Evolutionary conservation across 495 filamentous ascomycete species (phyloP), one percentile per base, ranked within the genome.

Genomic region (Tetracladium setigerum): DNA sequence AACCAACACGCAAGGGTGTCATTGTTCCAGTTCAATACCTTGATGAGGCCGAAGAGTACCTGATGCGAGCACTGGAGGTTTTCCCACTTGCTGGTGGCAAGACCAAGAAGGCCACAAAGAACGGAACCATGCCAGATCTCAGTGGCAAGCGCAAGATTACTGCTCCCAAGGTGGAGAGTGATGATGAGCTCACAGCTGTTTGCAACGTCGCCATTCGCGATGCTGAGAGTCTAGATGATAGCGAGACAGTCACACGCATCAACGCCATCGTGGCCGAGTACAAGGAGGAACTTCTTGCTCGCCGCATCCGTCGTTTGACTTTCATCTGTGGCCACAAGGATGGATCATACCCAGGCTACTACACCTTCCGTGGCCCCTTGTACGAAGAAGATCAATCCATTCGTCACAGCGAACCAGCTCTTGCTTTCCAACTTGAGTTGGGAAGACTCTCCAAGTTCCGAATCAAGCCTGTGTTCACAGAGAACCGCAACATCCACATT

Each of bases 401-500:
- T 66, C 91, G 92, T 70, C 94, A 98, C 68, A 90, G 81, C 50
- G 92, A 98, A 68, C 92, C 92, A 35, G 91, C 92, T 41, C 71
- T 95, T 58, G 89, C 92, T 58, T 98, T 97, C 86, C 92, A 98
- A 75, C 82, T 96, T 57, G 92, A 98, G 66, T 78, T 98, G 49
- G 82, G 84, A 16, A 83, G 92, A 67, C 79, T 98, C 35, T 84
- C 87, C 58, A 97, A 96, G 65, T 98, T 98, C 81, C 82, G 84
- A 66, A 91, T 97, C 70, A 92, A 88, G 68, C 90, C 92, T 1
- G 87, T 97, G 36, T 98, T 98, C 73, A 97, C 94, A 0, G 91
- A 97, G 66, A 98, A 98, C 71, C 82, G 91, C 52, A 95, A 94
- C 70, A 96, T 98, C 50, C 94, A 97, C 68, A 89, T 98, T 41